A percentile compares a stretch with the other conserved stretches of the same genome.
phyloP scores from a whole-genome alignment of 306 rosid genomes.

The Cicer chorassanicum region DNA sequence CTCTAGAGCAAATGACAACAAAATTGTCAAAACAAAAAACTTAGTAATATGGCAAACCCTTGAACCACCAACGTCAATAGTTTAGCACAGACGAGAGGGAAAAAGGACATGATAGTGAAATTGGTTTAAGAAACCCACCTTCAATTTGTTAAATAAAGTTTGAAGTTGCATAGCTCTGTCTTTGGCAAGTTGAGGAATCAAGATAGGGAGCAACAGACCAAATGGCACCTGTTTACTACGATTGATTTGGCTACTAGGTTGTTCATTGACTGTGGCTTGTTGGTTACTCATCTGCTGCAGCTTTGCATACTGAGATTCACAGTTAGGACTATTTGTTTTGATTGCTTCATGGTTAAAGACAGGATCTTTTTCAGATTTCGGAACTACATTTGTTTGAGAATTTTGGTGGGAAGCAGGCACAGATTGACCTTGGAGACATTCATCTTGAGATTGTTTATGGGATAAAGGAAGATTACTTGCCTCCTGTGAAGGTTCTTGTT shows the following conservation, averaged over 20 bases:
- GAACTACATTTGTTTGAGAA: conserved; percentile 59
- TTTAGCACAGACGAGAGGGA: background rate
- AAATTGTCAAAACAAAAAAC: conserved; percentile 39
- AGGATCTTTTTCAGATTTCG: conserved; percentile 59
- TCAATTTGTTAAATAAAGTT: conserved; percentile 69
- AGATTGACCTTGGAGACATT: conserved; percentile 52
- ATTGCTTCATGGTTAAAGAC: conserved; percentile 54
- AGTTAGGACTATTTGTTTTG: conserved; percentile 54
- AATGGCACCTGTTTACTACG: conserved; percentile 80
- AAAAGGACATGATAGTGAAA: conserved; percentile 24
- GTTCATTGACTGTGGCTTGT: conserved; percentile 71
- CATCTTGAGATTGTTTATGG: conserved; percentile 66
- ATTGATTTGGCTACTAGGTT: conserved; percentile 62
- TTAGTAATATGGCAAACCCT: conserved; percentile 40
- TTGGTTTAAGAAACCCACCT: conserved; percentile 55
- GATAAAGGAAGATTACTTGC: conserved; percentile 48
- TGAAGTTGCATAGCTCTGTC: conserved; percentile 86
- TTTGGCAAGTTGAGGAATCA: conserved; percentile 81
- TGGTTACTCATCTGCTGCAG: conserved; percentile 95
- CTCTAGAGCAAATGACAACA: conserved; percentile 56
- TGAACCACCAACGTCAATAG: conserved; percentile 1
- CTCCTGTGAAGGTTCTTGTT: conserved; percentile 56
- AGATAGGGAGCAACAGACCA: conserved; percentile 74
- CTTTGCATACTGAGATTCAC: conserved; percentile 79
- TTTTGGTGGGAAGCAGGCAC: conserved; percentile 59